Percentiles rank a stretch among this genome's conserved stretches.
Conservation (phyloP, 768 basidiomycete species). For the Serpula lacrymans region DNA sequence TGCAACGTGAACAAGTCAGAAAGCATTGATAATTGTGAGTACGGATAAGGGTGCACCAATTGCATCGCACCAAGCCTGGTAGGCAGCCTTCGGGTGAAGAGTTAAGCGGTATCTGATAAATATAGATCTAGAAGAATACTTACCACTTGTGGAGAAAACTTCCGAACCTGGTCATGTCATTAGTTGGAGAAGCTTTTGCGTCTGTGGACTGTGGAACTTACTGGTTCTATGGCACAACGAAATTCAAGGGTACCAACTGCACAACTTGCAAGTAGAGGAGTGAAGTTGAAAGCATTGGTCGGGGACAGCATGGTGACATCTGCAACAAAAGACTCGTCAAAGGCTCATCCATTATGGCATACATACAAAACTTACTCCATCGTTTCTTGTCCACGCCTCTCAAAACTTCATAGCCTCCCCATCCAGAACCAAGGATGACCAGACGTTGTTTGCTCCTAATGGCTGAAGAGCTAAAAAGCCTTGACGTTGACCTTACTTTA, state of each 20-base stretch:
- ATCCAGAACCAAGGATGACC: slow-evolving; percentile 72
- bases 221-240: slow-evolving; percentile 76
- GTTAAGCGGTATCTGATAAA: background rate
- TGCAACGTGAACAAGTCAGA: slow-evolving; percentile 17
- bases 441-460: slow-evolving; percentile 38
- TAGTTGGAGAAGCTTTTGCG: slow-evolving; percentile 4
- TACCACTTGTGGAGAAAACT: slow-evolving; percentile 55
- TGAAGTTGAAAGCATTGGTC: slow-evolving; percentile 40
- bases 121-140: slow-evolving; percentile 17
- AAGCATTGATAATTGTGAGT: background rate
- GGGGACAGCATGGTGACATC: slow-evolving; percentile 69
- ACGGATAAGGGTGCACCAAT: slow-evolving; percentile 43
- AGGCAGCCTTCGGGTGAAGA: slow-evolving; percentile 41
- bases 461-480: slow-evolving; percentile 35
- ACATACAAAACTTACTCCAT: slow-evolving; percentile 49
- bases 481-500: no score
- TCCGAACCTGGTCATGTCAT: slow-evolving; percentile 40
- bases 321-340: slow-evolving; percentile 17
- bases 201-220: slow-evolving; percentile 34
- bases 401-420: slow-evolving; percentile 74
- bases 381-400: slow-evolving; percentile 65
- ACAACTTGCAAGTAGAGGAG: slow-evolving; percentile 49
- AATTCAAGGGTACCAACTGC: slow-evolving; percentile 85
- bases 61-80: slow-evolving; percentile 74
- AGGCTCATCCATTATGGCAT: background rate